These are phyloP conservation scores for Kwoniella botswanensis DNA, from an alignment of 768 basidiomycete species.

Conservation along the genomic window DNA sequence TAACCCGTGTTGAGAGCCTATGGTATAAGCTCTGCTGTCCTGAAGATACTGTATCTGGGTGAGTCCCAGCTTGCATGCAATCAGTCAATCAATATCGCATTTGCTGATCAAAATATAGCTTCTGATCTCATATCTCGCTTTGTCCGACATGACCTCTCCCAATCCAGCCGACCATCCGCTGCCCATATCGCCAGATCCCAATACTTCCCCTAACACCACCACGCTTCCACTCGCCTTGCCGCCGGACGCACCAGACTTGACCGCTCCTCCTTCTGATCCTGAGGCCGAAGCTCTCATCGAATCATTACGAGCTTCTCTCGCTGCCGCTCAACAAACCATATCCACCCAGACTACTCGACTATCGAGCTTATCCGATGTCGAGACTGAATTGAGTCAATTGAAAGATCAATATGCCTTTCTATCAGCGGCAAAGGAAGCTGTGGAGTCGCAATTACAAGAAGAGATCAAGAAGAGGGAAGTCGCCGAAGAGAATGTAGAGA, in stretches of 20 bases:
- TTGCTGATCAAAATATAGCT: no score
- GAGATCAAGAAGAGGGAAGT: conserved; percentile 49
- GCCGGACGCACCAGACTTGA: background rate
- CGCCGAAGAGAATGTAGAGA: conserved; percentile 55
- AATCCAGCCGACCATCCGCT: conserved; percentile 26
- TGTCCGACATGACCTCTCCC: conserved; percentile 12
- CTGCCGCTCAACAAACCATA: conserved; percentile 39
- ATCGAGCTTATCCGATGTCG: conserved; percentile 31
- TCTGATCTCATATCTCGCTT: background rate
- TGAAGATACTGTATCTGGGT: background rate
- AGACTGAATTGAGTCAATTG: conserved; percentile 37
- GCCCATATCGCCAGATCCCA: conserved; percentile 17
- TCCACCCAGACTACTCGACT: conserved; percentile 37
- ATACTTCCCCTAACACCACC: conserved; percentile 4
- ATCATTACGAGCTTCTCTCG: conserved; percentile 35
- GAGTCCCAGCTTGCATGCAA: no score
- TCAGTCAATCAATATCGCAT: no score
- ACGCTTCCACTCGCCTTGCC: conserved; percentile 13
- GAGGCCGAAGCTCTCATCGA: conserved; percentile 25
- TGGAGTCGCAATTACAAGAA: conserved; percentile 47
- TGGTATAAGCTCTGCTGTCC: background rate
- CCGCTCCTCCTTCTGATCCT: background rate
- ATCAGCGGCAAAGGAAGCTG: conserved; percentile 54
- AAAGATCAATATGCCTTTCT: conserved; percentile 48
- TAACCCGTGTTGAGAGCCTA: no score